Conservation (phyloP, 192 early-diverging fungal species). For the Coemansia biformis region DNA sequence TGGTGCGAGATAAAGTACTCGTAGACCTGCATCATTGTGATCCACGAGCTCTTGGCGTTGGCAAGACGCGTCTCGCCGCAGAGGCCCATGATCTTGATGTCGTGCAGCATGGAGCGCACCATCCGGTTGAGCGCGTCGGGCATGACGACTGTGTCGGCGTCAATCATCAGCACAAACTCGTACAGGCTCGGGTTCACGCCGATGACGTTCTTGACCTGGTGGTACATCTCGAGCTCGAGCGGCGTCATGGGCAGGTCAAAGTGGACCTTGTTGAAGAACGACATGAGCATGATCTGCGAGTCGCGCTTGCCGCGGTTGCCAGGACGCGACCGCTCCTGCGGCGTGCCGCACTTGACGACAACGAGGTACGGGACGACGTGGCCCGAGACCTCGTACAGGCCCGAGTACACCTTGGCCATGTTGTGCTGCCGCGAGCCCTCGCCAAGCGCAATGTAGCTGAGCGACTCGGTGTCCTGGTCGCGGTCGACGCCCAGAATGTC, state of each 20-base stretch:
- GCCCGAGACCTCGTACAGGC: conserved; percentile 84
- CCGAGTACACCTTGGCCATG: no score
- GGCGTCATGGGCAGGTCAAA: conserved; percentile 90
- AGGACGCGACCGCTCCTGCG: conserved; percentile 72
- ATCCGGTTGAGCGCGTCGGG: conserved; percentile 89
- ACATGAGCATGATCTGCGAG: conserved; percentile 96
- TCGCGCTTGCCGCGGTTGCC: conserved; percentile 94
- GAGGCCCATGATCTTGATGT: conserved; percentile 85
- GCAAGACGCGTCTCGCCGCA: conserved; percentile 91
- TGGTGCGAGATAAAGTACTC: conserved; percentile 98
- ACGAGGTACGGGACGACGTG: conserved; percentile 91
- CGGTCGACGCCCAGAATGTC: conserved; percentile 93
- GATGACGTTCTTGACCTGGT: no score
- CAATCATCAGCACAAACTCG: conserved; percentile 95
- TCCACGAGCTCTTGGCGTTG: conserved; percentile 89
- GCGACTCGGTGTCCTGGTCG: conserved; percentile 72
- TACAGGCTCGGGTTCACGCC: conserved; percentile 91
- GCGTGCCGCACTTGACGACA: conserved; percentile 84
- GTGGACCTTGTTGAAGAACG: conserved; percentile 92
- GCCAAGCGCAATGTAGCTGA: conserved; percentile 79
- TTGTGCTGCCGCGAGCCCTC: conserved; percentile 85
- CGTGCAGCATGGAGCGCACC: conserved; percentile 84
- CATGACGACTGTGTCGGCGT: conserved; percentile 92
- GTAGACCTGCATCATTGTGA: conserved; percentile 98
- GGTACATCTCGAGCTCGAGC: conserved; percentile 93